phyloP scores from a whole-genome alignment of 2,329 filamentous ascomycete species.

The Hirsutella thompsonii region DNA sequence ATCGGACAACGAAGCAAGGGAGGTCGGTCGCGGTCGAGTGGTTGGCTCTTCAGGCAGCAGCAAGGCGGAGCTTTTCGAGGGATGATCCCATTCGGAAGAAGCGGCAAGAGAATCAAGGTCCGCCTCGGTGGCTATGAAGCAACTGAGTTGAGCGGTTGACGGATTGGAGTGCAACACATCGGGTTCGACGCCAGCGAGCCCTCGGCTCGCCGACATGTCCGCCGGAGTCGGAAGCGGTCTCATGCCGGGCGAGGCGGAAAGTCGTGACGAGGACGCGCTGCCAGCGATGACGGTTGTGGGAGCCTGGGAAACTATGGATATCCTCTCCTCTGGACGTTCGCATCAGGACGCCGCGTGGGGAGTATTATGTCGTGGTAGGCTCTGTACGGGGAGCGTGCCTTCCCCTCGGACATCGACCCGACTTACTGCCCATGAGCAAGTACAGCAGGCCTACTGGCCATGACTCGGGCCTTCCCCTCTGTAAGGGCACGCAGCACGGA shows the following conservation, averaged over 20 bases:
- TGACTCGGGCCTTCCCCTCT: too few species aligned
- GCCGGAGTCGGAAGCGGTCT: constrained; percentile 7
- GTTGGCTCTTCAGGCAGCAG: not conserved
- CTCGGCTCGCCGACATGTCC: constrained; percentile 2
- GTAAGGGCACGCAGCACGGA: too few species aligned
- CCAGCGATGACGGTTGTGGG: too few species aligned
- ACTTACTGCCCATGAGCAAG: too few species aligned
- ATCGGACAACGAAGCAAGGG: constrained; percentile 3
- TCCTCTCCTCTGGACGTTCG: too few species aligned
- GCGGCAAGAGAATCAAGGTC: constrained; percentile 14
- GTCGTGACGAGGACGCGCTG: too few species aligned
- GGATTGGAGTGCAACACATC: constrained; percentile 6
- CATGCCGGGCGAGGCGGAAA: constrained; percentile 4
- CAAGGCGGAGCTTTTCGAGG: constrained; percentile 3
- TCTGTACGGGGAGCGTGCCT: too few species aligned
- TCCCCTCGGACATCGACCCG: too few species aligned
- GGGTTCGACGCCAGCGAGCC: not conserved
- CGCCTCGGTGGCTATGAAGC: constrained; percentile 22
- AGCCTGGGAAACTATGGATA: too few species aligned
- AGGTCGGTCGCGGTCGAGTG: not conserved
- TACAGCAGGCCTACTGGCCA: too few species aligned
- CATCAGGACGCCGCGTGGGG: too few species aligned
- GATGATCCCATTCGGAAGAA: constrained; percentile 1
- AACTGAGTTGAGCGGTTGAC: constrained; percentile 15
- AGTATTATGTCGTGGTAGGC: too few species aligned